Evolutionary conservation across 2,329 filamentous ascomycete genomes (phyloP).

Genomic region (Lithohypha guttulata): DNA sequence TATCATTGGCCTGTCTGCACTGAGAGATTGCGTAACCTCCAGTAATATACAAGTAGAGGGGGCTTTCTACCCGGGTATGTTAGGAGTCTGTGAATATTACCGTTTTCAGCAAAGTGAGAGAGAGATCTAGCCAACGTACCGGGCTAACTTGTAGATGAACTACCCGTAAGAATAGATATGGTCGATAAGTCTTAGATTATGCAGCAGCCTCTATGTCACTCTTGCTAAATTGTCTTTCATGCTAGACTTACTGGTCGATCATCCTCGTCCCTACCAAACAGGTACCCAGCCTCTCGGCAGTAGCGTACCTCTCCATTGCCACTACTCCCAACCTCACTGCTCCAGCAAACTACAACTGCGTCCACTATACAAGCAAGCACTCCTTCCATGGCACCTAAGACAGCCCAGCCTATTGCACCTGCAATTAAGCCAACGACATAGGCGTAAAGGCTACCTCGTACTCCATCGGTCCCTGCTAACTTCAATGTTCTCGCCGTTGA

Average conservation of each 20-base stretch:
- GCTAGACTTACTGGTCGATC: slow-evolving; percentile 17
- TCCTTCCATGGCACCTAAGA: slow-evolving; percentile 82
- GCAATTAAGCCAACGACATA: slow-evolving; percentile 90
- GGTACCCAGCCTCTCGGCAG: slow-evolving; percentile 79
- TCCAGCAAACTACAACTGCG: slow-evolving; percentile 85
- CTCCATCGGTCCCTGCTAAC: slow-evolving; percentile 43
- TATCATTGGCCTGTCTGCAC: no score
- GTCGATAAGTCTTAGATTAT: no score
- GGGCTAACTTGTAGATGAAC: no score
- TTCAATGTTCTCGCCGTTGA: slow-evolving; percentile 72
- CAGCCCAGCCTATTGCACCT: slow-evolving; percentile 87
- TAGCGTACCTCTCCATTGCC: slow-evolving; percentile 57
- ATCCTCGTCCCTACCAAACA: slow-evolving; percentile 57
- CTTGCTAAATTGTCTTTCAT: slow-evolving; percentile 9
- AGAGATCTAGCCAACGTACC: no score
- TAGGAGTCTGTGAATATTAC: no score
- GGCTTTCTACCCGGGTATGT: no score
- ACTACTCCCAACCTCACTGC: slow-evolving; percentile 66
- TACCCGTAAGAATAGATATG: no score
- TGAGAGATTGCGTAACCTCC: no score
- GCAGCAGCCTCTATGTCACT: no score
- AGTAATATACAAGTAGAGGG: no score
- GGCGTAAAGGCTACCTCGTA: slow-evolving; percentile 78
- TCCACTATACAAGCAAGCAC: slow-evolving; percentile 80
- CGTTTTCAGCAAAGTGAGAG: no score